Conservation (phyloP, 306 rosid genomes). For the Leucaena leucocephala region DNA sequence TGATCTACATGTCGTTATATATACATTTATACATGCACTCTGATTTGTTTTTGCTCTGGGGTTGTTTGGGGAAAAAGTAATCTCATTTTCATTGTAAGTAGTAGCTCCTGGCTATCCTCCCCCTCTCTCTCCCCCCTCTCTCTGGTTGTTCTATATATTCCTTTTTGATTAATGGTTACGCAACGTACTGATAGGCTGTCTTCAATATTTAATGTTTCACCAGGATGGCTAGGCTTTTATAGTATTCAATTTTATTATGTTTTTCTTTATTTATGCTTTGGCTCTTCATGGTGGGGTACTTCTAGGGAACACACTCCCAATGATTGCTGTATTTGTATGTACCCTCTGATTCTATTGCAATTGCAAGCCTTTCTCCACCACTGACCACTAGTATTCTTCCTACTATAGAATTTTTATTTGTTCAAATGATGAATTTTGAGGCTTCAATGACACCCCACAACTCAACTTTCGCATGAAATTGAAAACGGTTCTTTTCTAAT, state of each 20-base stretch:
- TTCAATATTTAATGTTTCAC: conserved; percentile 44
- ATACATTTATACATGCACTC: conserved; percentile 22
- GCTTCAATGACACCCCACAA: too few relatives aligned
- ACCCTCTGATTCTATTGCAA: conserved; percentile 32
- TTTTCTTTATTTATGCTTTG: conserved; percentile 8
- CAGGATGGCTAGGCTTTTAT: conserved; percentile 50
- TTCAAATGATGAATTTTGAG: too few relatives aligned
- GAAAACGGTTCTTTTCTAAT: too few relatives aligned
- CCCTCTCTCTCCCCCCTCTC: background rate
- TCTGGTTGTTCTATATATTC: conserved; percentile 31
- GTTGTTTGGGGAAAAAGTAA: conserved; percentile 41
- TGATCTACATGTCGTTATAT: conserved; percentile 46
- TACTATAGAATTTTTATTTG: too few relatives aligned
- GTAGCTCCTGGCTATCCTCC: conserved; percentile 45
- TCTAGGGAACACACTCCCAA: conserved; percentile 38
- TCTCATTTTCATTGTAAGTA: conserved; percentile 73
- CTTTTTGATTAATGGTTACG: conserved; percentile 40
- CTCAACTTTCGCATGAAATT: too few relatives aligned
- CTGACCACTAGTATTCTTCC: background rate
- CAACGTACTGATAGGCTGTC: conserved; percentile 47
- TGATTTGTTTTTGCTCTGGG: conserved; percentile 44
- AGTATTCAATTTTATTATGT: conserved; percentile 20
- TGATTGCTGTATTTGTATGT: conserved; percentile 15
- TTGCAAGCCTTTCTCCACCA: conserved; percentile 18
- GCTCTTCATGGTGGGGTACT: conserved; percentile 36